These are phyloP conservation scores for Cantharellus cinnabarinus DNA, from an alignment of 768 basidiomycete genomes.

Conservation along the genomic window DNA sequence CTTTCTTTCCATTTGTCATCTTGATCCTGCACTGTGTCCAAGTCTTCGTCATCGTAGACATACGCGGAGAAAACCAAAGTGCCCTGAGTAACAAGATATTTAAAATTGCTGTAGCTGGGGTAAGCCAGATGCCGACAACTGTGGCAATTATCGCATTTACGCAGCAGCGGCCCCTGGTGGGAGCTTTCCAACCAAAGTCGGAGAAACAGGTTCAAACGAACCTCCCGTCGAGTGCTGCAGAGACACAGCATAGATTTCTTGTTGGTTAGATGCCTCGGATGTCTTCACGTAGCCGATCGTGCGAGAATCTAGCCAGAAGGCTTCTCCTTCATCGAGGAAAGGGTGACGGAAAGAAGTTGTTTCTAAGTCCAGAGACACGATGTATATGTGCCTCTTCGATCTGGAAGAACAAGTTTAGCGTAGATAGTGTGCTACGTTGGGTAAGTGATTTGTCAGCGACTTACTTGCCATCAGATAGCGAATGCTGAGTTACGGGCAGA, in stretches of 20 bases:
- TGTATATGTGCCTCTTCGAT: constrained; percentile 44
- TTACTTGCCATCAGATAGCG: constrained; percentile 54
- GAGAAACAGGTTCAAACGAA: constrained; percentile 42
- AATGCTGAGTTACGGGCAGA: constrained; percentile 45
- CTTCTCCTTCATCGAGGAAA: constrained; percentile 42
- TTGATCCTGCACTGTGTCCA: constrained; percentile 44
- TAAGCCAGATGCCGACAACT: background rate
- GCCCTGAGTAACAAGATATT: constrained; percentile 23
- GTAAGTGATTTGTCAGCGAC: constrained; percentile 11
- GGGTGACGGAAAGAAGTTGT: constrained; percentile 33
- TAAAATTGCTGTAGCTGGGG: constrained; percentile 41
- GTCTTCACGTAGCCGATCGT: constrained; percentile 53
- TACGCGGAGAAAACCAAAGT: constrained; percentile 68
- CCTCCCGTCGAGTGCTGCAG: constrained; percentile 23
- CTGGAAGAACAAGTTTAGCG: constrained; percentile 19
- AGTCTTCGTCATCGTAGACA: constrained; percentile 22
- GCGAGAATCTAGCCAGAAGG: constrained; percentile 56
- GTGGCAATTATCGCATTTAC: background rate
- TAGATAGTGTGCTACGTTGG: background rate
- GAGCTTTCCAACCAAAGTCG: constrained; percentile 18
- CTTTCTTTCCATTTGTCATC: constrained; percentile 54
- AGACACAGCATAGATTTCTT: constrained; percentile 40
- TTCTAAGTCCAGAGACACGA: constrained; percentile 36
- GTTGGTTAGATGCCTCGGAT: constrained; percentile 23
- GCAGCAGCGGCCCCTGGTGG: constrained; percentile 9